Evolutionary conservation across 768 basidiomycete genomes (phyloP), one percentile per base, ranked within the genome.

Genomic region (Boletus insuetus): DNA sequence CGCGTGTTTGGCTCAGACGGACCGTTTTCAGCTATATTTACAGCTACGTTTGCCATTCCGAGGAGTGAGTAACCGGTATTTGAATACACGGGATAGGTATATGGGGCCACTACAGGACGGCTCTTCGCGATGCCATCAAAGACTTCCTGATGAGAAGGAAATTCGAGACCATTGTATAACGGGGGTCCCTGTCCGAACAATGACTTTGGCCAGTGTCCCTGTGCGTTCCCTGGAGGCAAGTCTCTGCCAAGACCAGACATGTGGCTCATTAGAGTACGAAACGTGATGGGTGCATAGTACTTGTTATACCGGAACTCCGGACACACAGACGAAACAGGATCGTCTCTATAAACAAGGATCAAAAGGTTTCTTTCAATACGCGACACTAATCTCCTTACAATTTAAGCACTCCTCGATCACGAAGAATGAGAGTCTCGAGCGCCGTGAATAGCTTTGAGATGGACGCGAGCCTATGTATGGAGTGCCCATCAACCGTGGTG

Each of bases 391-490:
- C 13, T 5, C n/a, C 71, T 58, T 57, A 75, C 76, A 77, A 69
- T 43, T 59, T 70, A 50, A 79, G 60, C 2, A 60, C 58, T 3
- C 81, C 81, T 43, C 71, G 71, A 58, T 82, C 77, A 37, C 77
- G 73, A 22, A 83, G 66, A 11, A 83, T 73, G 39, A 79, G 61
- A 0, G 77, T 79, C 58, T 83, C 79, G 6, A 81, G 58, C 0
- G 74, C 73, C 4, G 75, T 73, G 59, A 82, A 81, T 55, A 82
- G 65, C 64, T 82, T 84, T 7, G 78, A 75, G 51, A 80, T 74
- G 39, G 78, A 80, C 2, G 80, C 81, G 22, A 82, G 69, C 26
- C 83, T 73, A 58, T 82, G 83, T 46, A 80, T 73, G 0, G 80
- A 77, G 59, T 81, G 62, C 49, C 73, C 69, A n/a, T 75, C 65